A percentile compares a stretch with the other conserved stretches of the same genome.
Conservation (phyloP, 129 eudicot species). For the Pulicaria dysenterica region DNA sequence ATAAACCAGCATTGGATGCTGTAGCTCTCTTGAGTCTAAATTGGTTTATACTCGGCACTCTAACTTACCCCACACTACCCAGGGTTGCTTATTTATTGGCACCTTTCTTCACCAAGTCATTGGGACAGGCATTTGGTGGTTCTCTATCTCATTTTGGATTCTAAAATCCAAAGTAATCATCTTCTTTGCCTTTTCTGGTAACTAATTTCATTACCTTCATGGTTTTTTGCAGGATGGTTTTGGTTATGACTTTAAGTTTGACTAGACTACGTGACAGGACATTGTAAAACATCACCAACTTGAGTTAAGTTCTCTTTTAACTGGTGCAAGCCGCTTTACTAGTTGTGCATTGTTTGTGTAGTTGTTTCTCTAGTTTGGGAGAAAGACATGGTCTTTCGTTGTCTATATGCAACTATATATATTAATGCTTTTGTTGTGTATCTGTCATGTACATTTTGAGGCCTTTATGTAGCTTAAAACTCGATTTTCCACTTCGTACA, state of each 20-base stretch:
- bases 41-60: conserved; percentile 83
- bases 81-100: conserved; percentile 41
- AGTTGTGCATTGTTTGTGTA: conserved; percentile 16
- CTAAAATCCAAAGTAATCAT: neutral
- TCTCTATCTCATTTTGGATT: conserved; percentile 20
- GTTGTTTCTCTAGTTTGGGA: neutral
- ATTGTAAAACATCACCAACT: neutral
- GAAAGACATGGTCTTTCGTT: neutral
- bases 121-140: conserved; percentile 15
- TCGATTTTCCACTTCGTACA: neutral
- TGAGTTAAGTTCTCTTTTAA: neutral
- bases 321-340: neutral
- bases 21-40: conserved; percentile 78
- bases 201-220: neutral
- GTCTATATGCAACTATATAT: neutral
- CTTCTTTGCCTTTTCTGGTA: neutral
- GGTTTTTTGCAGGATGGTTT: conserved; percentile 27
- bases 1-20: conserved; percentile 60
- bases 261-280: conserved; percentile 2
- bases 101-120: conserved; percentile 31
- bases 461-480: neutral
- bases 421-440: conserved; percentile 7
- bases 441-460: neutral
- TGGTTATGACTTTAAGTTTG: conserved; percentile 21
- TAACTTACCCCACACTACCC: conserved; percentile 67